Conservation (phyloP, 495 filamentous ascomycete genomes). For the Astrocystis sublimbata region DNA sequence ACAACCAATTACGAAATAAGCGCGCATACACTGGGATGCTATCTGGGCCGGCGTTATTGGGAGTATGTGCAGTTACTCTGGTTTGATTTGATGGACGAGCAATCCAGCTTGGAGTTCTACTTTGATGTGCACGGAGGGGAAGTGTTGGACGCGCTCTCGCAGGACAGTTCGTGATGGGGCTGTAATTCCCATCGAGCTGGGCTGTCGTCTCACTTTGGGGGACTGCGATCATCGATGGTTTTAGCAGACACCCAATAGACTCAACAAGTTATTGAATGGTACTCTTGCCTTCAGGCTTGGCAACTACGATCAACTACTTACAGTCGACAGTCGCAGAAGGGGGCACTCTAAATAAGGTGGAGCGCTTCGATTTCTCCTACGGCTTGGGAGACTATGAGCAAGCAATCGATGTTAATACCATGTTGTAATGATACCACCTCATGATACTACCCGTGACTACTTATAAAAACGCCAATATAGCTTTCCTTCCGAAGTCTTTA, state of each 20-base stretch:
- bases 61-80: neutral
- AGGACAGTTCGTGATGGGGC: neutral
- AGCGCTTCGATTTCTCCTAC: too few relatives aligned
- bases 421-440: too few relatives aligned
- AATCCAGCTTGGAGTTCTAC: neutral
- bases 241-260: too few relatives aligned
- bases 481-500: too few relatives aligned
- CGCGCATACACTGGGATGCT: neutral
- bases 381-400: too few relatives aligned
- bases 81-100: neutral
- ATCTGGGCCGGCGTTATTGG: neutral
- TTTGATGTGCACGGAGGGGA: neutral
- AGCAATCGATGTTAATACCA: too few relatives aligned
- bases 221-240: neutral
- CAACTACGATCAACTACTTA: neutral
- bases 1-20: constrained; percentile 19
- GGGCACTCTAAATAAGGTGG: too few relatives aligned
- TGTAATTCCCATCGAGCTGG: neutral
- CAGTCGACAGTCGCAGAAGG: too few relatives aligned
- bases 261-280: too few relatives aligned
- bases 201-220: neutral
- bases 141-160: neutral
- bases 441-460: too few relatives aligned
- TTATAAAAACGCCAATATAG: too few relatives aligned
- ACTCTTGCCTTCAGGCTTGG: neutral